Evolutionary conservation across 2,329 filamentous ascomycete genomes (phyloP).

Genomic region (Claviceps cyperi): DNA sequence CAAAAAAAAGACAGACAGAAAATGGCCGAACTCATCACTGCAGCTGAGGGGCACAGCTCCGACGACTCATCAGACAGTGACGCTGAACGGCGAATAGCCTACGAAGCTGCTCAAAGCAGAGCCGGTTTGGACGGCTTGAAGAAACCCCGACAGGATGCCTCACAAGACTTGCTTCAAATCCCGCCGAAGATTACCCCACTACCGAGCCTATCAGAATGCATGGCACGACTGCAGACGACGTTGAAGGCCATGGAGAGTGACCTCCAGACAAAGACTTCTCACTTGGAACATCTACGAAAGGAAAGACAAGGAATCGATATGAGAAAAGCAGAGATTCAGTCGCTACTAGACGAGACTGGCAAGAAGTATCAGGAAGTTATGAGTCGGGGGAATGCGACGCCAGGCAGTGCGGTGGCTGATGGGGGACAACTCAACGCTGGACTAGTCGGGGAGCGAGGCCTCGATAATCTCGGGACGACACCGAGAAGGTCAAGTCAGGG

Average conservation of each 20-base stretch:
- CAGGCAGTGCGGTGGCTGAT: constrained; percentile 1
- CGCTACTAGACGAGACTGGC: constrained; percentile 65
- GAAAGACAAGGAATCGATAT: constrained; percentile 55
- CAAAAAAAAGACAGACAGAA: constrained; percentile 52
- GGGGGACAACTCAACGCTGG: constrained; percentile 5
- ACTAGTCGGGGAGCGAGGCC: constrained; percentile 18
- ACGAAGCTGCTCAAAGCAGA: constrained; percentile 73
- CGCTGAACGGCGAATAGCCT: constrained; percentile 61
- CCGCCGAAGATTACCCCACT: constrained; percentile 65
- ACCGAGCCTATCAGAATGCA: constrained; percentile 54
- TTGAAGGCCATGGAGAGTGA: constrained; percentile 49
- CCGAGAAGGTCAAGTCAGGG: constrained; percentile 13
- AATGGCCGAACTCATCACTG: constrained; percentile 71
- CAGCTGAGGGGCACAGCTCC: constrained; percentile 54
- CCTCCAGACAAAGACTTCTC: constrained; percentile 43
- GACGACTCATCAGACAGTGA: constrained; percentile 56
- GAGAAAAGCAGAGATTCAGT: constrained; percentile 68
- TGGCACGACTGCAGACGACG: constrained; percentile 48
- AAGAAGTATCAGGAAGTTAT: constrained; percentile 40
- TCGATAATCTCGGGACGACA: constrained; percentile 22
- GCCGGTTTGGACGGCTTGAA: constrained; percentile 68
- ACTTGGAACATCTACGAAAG: constrained; percentile 50
- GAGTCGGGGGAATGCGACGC: constrained; percentile 14
- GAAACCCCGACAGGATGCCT: constrained; percentile 22
- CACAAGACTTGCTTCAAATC: constrained; percentile 34